A percentile compares a stretch with the other conserved stretches of the same genome.
phyloP scores from a whole-genome alignment of 23 red algal genomes.

The Gracilaria gracilis region DNA sequence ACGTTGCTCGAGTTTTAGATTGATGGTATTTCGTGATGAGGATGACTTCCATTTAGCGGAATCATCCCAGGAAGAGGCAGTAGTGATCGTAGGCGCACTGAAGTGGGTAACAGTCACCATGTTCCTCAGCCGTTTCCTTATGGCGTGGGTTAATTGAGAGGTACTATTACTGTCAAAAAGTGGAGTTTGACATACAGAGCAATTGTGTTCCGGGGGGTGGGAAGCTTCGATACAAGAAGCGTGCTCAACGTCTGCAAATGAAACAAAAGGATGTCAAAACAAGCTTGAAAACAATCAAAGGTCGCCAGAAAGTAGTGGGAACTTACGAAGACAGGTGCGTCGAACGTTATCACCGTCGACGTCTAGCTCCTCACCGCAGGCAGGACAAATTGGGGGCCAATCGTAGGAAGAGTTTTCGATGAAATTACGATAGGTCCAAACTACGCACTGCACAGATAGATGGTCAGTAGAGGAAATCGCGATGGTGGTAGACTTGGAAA shows the following conservation, averaged over 20 bases:
- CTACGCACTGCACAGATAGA: constrained; percentile 22
- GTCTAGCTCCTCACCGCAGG: constrained; percentile 19
- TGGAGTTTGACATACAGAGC: background rate
- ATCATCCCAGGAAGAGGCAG: constrained; percentile 21
- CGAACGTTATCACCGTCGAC: constrained; percentile 44
- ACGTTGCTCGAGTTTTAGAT: background rate
- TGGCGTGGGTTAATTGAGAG: background rate
- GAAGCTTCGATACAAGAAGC: constrained; percentile 40
- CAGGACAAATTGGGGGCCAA: constrained; percentile 36
- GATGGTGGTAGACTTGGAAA: background rate
- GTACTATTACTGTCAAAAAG: background rate
- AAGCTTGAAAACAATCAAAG: background rate
- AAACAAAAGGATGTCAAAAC: background rate
- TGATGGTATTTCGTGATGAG: background rate
- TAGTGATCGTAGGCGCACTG: constrained; percentile 12
- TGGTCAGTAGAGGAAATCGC: background rate
- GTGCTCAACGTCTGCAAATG: constrained; percentile 41
- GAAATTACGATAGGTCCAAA: constrained; percentile 47
- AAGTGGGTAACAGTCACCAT: background rate
- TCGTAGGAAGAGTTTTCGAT: constrained; percentile 38
- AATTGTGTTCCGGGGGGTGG: background rate
- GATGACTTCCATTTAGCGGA: background rate
- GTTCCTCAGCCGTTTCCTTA: constrained; percentile 3
- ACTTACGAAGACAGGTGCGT: constrained; percentile 54
- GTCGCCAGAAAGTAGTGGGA: background rate